Evolutionary conservation across 805 yeast species (phyloP), one percentile per base, ranked within the genome.

Genomic region (Wickerhamiella nectarea): DNA sequence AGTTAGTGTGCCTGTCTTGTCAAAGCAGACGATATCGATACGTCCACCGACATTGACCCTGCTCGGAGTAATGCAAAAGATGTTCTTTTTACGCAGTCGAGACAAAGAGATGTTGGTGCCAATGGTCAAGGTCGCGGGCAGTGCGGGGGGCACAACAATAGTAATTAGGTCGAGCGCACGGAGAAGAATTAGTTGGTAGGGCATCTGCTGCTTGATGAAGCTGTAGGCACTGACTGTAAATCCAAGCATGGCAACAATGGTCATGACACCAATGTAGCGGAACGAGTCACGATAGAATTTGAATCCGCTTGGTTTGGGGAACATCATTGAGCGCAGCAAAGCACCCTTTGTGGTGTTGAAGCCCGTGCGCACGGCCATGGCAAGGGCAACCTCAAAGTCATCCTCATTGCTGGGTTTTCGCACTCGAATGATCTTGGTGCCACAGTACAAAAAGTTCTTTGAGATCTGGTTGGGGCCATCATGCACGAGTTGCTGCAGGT

Each of bases 141-240:
- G 69, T 0, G 98, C 98, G 1, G 99, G 99, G 1, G 99, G 99
- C 1, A 91, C 95, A 6, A 91, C 98, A 58, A 91, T 86, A 0
- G 99, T 91, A 44, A 91, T 80, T 42, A 91, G 74, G 63, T 91
- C 99, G 44, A 91, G 66, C 0, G 97, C 97, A 52, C 99, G 72
- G 45, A 91, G 65, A 5, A 87, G 69, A 67, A 91, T 89, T 29
- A 80, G 62, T 38, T 68, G 68, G 48, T 72, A 71, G 4, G 80
- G 76, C 31, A 91, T 61, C 0, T 93, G 91, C 48, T 91, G 63
- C 52, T 74, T 68, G 47, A 89, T 71, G 59, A 91, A 91, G 56
- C 85, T 83, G 49, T 78, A 67, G 2, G 95, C 83, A 34, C 94
- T 84, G 48, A 82, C 72, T 3, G 78, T 65, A 56, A 91, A 91